Percentiles rank a stretch among this genome's conserved stretches.
Evolutionary conservation across 83 land plant species (phyloP).

Genomic region (Picea mariana): DNA sequence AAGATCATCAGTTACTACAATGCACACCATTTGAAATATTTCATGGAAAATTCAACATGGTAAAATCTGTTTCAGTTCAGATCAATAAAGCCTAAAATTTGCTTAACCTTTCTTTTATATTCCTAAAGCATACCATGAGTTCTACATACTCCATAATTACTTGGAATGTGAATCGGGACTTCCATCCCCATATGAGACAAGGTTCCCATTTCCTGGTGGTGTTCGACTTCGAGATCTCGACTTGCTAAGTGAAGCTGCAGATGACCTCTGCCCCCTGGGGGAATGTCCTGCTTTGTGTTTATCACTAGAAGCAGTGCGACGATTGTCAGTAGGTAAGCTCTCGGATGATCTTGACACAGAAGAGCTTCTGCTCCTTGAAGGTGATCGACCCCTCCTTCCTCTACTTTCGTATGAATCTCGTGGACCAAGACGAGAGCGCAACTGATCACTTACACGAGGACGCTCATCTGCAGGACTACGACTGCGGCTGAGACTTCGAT

Average conservation of each 20-base stretch:
- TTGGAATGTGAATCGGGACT: slow-evolving; percentile 52
- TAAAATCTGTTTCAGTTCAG: too few species aligned
- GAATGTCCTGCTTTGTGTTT: slow-evolving; percentile 39
- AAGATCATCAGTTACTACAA: too few species aligned
- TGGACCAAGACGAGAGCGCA: slow-evolving; percentile 41
- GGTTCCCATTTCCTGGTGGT: slow-evolving; percentile 51
- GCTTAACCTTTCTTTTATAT: too few species aligned
- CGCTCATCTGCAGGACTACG: slow-evolving; percentile 50
- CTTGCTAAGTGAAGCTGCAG: slow-evolving; percentile 12
- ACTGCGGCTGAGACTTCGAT: slow-evolving; percentile 48
- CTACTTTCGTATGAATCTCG: slow-evolving; percentile 30
- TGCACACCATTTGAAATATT: too few species aligned
- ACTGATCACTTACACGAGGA: slow-evolving; percentile 28
- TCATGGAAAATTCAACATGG: too few species aligned
- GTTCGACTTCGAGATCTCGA: slow-evolving; percentile 46
- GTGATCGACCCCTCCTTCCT: slow-evolving; percentile 30
- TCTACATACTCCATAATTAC: neutral
- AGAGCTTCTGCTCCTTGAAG: slow-evolving; percentile 46
- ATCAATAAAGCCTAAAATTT: too few species aligned
- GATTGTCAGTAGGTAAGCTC: slow-evolving; percentile 35
- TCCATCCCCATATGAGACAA: slow-evolving; percentile 87
- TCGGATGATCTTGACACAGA: slow-evolving; percentile 42
- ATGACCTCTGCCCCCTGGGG: slow-evolving; percentile 17
- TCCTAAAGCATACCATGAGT: too few species aligned
- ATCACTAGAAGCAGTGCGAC: slow-evolving; percentile 18